phyloP scores from a whole-genome alignment of 2,329 filamentous ascomycete genomes.

The Colletotrichum simmondsii region DNA sequence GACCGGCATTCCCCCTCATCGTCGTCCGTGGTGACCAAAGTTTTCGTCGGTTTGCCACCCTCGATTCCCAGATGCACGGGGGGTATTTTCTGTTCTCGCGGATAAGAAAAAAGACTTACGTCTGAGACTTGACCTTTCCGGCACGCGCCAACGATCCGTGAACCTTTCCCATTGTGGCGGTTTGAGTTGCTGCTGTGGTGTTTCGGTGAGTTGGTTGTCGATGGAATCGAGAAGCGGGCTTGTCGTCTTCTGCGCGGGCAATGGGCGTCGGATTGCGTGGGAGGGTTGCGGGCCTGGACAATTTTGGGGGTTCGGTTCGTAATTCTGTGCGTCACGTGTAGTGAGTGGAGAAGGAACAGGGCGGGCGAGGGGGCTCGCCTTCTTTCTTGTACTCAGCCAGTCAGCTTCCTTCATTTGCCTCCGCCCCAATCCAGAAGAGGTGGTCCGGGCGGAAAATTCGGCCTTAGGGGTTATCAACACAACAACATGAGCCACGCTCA shows the following conservation, averaged over 20 bases:
- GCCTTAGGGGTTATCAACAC: not conserved
- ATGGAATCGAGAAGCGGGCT: slow-evolving; percentile 17
- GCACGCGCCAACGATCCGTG: slow-evolving; percentile 95
- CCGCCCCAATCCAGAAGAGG: not conserved
- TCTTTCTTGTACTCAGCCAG: not conserved
- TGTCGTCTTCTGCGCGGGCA: slow-evolving; percentile 20
- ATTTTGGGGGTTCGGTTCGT: slow-evolving; percentile 13
- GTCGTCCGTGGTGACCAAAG: slow-evolving; percentile 12
- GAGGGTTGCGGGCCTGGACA: slow-evolving; percentile 8
- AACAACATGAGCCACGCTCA: not conserved
- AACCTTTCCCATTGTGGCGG: slow-evolving; percentile 57
- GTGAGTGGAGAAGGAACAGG: slow-evolving; percentile 18
- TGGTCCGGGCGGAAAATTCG: slow-evolving; percentile 11
- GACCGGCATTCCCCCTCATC: not conserved
- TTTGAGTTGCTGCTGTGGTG: slow-evolving; percentile 35
- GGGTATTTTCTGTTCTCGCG: not conserved
- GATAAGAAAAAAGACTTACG: slow-evolving; percentile 51
- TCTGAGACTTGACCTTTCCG: slow-evolving; percentile 98
- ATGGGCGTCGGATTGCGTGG: slow-evolving; percentile 25
- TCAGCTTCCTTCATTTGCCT: not conserved
- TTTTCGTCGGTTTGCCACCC: slow-evolving; percentile 7
- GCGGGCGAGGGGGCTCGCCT: slow-evolving; percentile 16
- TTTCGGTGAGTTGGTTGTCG: slow-evolving; percentile 34
- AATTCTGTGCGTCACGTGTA: slow-evolving; percentile 35
- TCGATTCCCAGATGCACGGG: not conserved